Evolutionary conservation across 2,329 filamentous ascomycete genomes (phyloP).

Genomic region (Boeremia exigua): DNA sequence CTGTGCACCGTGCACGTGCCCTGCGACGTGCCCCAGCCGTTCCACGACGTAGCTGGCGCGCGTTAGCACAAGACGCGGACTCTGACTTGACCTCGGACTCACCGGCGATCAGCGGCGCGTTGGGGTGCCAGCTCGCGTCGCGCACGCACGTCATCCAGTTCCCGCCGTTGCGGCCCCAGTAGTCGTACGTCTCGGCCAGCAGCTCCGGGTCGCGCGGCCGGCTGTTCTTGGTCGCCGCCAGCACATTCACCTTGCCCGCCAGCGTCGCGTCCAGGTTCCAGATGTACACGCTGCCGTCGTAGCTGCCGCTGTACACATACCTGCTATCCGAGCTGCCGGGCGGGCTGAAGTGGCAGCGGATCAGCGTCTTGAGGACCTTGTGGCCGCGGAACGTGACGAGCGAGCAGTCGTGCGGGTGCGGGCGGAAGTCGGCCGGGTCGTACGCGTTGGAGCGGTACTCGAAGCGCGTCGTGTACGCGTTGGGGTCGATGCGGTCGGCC

Average conservation of each 20-base stretch:
- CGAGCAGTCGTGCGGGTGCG: slow-evolving; percentile 85
- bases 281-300: slow-evolving; percentile 87
- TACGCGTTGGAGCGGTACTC: slow-evolving; percentile 77
- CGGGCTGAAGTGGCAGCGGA: slow-evolving; percentile 94
- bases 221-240: slow-evolving; percentile 69
- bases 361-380: slow-evolving; percentile 84
- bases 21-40: slow-evolving; percentile 73
- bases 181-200: slow-evolving; percentile 63
- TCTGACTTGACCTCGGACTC: too few relatives aligned
- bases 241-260: slow-evolving; percentile 79
- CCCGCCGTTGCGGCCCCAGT: slow-evolving; percentile 60
- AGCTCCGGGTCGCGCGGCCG: slow-evolving; percentile 62
- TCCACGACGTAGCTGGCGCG: slow-evolving; percentile 76
- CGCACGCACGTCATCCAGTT: slow-evolving; percentile 80
- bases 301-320: slow-evolving; percentile 91
- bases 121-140: slow-evolving; percentile 91
- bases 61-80: too few relatives aligned
- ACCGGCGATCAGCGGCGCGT: slow-evolving; percentile 77
- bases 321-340: slow-evolving; percentile 82
- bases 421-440: slow-evolving; percentile 69
- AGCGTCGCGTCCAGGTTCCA: slow-evolving; percentile 93
- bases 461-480: slow-evolving; percentile 67
- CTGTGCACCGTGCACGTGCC: slow-evolving; percentile 81
- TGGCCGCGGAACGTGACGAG: slow-evolving; percentile 94
- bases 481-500: slow-evolving; percentile 63